phyloP scores from a whole-genome alignment of 2,329 filamentous ascomycete genomes.

The Aspergillus piperis region DNA sequence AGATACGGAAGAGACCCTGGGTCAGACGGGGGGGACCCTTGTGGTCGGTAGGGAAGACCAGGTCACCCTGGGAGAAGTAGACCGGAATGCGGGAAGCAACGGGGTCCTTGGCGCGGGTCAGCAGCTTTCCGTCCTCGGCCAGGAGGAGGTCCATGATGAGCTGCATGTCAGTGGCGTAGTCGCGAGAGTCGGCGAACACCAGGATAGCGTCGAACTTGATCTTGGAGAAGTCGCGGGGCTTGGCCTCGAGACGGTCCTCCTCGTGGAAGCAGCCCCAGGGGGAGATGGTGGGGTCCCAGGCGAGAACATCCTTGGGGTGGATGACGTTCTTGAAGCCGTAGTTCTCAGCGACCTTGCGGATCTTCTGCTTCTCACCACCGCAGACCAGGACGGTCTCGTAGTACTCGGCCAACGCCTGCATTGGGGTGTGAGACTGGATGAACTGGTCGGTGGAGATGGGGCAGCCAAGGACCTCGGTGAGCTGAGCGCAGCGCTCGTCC shows the following conservation, averaged over 20 bases:
- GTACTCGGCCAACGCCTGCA: constrained; percentile 74
- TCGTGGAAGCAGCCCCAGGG: constrained; percentile 69
- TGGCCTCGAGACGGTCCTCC: constrained; percentile 66
- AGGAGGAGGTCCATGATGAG: constrained; percentile 74
- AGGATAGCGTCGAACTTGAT: constrained; percentile 72
- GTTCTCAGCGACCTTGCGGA: constrained; percentile 70
- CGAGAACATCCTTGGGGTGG: constrained; percentile 72
- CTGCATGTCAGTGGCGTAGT: constrained; percentile 74
- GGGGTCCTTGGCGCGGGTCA: constrained; percentile 67
- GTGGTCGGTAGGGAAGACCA: constrained; percentile 66
- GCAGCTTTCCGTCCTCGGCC: constrained; percentile 66
- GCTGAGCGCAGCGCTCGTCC: constrained; percentile 63
- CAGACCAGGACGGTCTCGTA: constrained; percentile 75
- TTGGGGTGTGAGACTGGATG: constrained; percentile 75
- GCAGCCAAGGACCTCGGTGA: constrained; percentile 65
- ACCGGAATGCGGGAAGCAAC: constrained; percentile 68
- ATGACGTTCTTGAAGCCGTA: constrained; percentile 75
- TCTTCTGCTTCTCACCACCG: constrained; percentile 73
- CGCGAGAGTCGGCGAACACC: constrained; percentile 72
- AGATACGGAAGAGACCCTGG: constrained; percentile 74
- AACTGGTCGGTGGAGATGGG: constrained; percentile 72
- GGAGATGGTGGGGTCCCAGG: constrained; percentile 68
- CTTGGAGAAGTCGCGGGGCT: constrained; percentile 71
- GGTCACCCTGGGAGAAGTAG: constrained; percentile 69
- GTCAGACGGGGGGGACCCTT: constrained; percentile 66